phyloP scores from a whole-genome alignment of 2,329 filamentous ascomycete genomes.

The Neofusicoccum parvum region DNA sequence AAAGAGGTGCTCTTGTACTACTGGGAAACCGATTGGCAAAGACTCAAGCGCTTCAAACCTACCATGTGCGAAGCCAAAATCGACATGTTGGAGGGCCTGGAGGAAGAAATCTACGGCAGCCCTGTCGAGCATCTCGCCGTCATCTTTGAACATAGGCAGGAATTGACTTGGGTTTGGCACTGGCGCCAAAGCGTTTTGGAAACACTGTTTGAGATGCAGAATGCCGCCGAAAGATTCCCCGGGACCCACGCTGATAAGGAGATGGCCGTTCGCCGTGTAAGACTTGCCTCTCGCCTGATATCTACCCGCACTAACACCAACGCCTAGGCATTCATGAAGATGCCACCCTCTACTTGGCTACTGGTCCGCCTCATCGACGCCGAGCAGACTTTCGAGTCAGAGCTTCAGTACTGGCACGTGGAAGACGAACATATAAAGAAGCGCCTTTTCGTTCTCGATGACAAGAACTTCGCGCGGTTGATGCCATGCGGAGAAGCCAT shows the following conservation, averaged over 20 bases:
- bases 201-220: not conserved
- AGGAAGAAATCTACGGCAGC: not conserved
- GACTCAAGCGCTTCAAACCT: not conserved
- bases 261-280: not conserved
- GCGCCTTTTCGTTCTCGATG: not conserved
- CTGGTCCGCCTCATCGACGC: not conserved
- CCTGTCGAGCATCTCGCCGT: not conserved
- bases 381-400: not conserved
- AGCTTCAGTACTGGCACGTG: not conserved
- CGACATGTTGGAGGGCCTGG: not conserved
- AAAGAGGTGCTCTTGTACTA: not conserved
- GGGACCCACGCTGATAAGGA: not conserved
- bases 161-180: not conserved
- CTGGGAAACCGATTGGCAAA: not conserved
- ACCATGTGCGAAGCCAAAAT: not conserved
- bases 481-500: not conserved
- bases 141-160: not conserved
- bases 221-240: not conserved
- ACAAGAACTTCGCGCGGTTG: not conserved
- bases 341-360: not conserved
- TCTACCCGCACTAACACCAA: not conserved
- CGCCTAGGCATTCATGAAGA: not conserved
- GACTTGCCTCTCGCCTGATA: not conserved
- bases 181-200: not conserved
- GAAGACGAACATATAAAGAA: not conserved